Evolutionary conservation across 495 filamentous ascomycete genomes (phyloP).

Genomic region (Aspergillus biplanus): DNA sequence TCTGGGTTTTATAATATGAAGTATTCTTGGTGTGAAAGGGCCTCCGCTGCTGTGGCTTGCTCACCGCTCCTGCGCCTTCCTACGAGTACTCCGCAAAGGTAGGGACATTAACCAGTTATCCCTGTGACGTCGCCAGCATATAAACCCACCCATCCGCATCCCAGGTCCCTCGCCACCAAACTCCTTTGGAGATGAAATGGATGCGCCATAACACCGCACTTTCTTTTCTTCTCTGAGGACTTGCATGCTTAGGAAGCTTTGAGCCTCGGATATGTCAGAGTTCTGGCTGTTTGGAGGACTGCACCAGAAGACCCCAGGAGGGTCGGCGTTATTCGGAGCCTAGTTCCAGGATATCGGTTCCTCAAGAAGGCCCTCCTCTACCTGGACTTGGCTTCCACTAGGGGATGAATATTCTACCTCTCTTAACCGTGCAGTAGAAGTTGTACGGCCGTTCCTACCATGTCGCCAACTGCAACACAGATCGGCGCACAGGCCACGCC

Average conservation of each 20-base stretch:
- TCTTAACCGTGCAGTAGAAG: constrained; percentile 10
- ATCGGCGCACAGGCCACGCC: constrained; percentile 27
- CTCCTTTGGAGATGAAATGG: constrained; percentile 13
- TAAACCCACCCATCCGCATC: constrained; percentile 15
- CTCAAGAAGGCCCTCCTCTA: not conserved
- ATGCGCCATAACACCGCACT: constrained; percentile 12
- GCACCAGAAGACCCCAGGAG: constrained; percentile 33
- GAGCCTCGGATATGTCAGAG: constrained; percentile 31
- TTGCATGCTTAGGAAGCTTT: constrained; percentile 17
- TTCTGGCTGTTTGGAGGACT: constrained; percentile 26
- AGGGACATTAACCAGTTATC: not conserved
- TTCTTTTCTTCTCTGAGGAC: constrained; percentile 6
- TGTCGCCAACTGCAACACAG: constrained; percentile 30
- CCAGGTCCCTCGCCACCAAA: not conserved
- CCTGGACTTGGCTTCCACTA: not conserved
- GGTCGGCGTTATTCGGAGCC: constrained; percentile 31
- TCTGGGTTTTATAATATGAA: no score
- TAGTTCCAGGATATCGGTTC: constrained; percentile 13
- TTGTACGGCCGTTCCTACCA: constrained; percentile 14
- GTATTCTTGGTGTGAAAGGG: no score
- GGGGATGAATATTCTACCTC: constrained; percentile 20
- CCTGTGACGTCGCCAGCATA: constrained; percentile 27
- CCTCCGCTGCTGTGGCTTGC: constrained; percentile 12
- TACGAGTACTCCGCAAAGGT: no score
- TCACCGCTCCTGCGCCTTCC: constrained; percentile 25